Evolutionary conservation across 352 stramenopile species (phyloP).

Genomic region (Globisporangium alternatum): DNA sequence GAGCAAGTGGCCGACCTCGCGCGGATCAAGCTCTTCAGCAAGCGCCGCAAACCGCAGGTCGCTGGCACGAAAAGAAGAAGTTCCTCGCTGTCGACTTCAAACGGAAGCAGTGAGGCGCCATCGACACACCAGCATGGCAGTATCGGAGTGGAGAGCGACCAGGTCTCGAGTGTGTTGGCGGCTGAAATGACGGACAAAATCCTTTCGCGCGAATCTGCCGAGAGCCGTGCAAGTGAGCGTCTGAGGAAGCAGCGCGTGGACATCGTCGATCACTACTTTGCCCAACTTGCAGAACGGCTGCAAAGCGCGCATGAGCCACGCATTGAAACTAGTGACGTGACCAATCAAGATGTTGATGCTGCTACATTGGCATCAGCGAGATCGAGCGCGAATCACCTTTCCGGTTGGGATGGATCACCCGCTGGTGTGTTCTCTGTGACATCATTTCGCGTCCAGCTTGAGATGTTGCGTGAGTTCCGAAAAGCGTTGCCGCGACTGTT

Average conservation of each 20-base stretch:
- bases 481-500: constrained; percentile 39
- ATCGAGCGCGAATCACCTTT: neutral
- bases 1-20: constrained; percentile 52
- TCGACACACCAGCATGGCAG: constrained; percentile 1
- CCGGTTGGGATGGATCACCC: constrained; percentile 22
- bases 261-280: constrained; percentile 41
- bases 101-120: neutral
- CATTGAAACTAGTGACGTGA: neutral
- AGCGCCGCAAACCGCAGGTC: constrained; percentile 10
- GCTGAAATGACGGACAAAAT: constrained; percentile 36
- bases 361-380: neutral
- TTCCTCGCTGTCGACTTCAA: neutral
- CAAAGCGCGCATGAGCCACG: neutral
- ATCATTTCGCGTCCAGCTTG: constrained; percentile 63
- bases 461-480: constrained; percentile 64
- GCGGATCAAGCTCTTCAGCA: constrained; percentile 54
- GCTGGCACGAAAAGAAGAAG: neutral
- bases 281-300: constrained; percentile 20
- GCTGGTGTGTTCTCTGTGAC: constrained; percentile 45
- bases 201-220: constrained; percentile 36
- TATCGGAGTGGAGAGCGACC: constrained; percentile 19
- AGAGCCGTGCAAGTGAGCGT: constrained; percentile 33
- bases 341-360: neutral
- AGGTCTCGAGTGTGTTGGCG: constrained; percentile 27
- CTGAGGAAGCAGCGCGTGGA: constrained; percentile 33